Evolutionary conservation across 768 basidiomycete species (phyloP).

Genomic region (Boletus subcaerulescens): DNA sequence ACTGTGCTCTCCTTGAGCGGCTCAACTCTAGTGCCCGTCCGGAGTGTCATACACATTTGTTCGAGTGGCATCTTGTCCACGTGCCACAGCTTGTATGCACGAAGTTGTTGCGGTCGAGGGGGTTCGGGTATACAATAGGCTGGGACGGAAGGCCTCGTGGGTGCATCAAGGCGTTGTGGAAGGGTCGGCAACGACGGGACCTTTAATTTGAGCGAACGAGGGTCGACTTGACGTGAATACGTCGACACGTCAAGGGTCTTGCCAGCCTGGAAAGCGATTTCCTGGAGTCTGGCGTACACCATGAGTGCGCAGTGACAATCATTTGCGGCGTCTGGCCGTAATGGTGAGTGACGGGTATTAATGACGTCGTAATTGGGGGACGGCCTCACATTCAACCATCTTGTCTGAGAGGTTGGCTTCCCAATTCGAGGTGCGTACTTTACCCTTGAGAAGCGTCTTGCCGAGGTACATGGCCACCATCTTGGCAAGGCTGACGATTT

Average conservation of each 20-base stretch:
- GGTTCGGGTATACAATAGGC: conserved; percentile 28
- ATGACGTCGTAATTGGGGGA: neutral
- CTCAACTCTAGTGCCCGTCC: conserved; percentile 29
- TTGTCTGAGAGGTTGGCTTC: conserved; percentile 34
- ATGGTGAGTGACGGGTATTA: neutral
- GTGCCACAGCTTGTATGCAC: conserved; percentile 48
- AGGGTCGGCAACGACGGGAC: neutral
- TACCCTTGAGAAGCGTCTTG: conserved; percentile 41
- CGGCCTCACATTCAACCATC: conserved; percentile 39
- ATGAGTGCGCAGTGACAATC: conserved; percentile 47
- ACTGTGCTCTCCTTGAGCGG: conserved; percentile 47
- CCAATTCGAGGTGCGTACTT: conserved; percentile 49
- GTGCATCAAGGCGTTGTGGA: neutral
- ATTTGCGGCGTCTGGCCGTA: conserved; percentile 46
- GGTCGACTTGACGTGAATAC: conserved; percentile 30
- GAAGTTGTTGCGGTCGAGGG: conserved; percentile 36
- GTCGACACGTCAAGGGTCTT: conserved; percentile 14
- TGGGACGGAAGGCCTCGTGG: conserved; percentile 6
- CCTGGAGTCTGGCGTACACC: conserved; percentile 39
- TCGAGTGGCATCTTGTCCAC: conserved; percentile 32
- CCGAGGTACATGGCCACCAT: conserved; percentile 43
- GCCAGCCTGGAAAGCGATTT: conserved; percentile 26
- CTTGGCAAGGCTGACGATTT: conserved; percentile 41
- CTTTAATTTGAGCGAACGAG: conserved; percentile 2
- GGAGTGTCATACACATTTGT: conserved; percentile 39